phyloP scores from a whole-genome alignment of 805 yeast genomes.

The Wickerhamia fluorescens region DNA sequence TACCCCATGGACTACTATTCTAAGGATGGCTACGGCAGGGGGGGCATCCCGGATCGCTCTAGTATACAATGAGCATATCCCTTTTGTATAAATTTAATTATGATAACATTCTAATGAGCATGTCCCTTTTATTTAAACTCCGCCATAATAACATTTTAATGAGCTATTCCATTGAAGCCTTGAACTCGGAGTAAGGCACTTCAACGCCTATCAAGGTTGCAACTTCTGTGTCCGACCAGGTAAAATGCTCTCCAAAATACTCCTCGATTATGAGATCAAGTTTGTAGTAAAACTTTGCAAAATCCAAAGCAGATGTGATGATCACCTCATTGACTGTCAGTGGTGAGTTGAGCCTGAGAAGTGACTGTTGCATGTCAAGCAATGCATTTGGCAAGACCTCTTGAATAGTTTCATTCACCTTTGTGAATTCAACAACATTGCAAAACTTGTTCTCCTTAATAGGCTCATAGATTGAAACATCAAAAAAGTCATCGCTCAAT shows the following conservation, averaged over 20 bases:
- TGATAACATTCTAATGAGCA: too few species aligned
- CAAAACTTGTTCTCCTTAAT: constrained; percentile 55
- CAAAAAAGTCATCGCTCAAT: constrained; percentile 48
- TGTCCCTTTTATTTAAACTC: too few species aligned
- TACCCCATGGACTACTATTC: constrained; percentile 97
- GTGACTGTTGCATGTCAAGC: constrained; percentile 49
- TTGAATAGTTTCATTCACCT: constrained; percentile 40
- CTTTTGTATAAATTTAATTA: too few species aligned
- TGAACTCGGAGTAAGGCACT: constrained; percentile 20
- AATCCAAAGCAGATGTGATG: constrained; percentile 40
- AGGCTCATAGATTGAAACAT: constrained; percentile 59
- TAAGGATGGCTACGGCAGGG: constrained; percentile 87
- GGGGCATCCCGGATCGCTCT: constrained; percentile 19
- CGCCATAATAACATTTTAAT: too few species aligned
- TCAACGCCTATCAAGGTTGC: constrained; percentile 71
- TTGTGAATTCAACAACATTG: constrained; percentile 34
- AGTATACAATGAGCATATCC: constrained; percentile 1
- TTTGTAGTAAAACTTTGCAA: constrained; percentile 41
- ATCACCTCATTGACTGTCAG: constrained; percentile 50
- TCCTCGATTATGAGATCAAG: constrained; percentile 30
- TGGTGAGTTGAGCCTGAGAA: constrained; percentile 61
- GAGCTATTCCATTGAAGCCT: too few species aligned
- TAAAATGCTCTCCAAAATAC: constrained; percentile 31
- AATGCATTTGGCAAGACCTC: constrained; percentile 53
- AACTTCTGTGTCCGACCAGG: constrained; percentile 54